Percentiles rank a stretch among this genome's conserved stretches.
Evolutionary conservation across 352 stramenopile genomes (phyloP).

Genomic region (Pythium angustatum): DNA sequence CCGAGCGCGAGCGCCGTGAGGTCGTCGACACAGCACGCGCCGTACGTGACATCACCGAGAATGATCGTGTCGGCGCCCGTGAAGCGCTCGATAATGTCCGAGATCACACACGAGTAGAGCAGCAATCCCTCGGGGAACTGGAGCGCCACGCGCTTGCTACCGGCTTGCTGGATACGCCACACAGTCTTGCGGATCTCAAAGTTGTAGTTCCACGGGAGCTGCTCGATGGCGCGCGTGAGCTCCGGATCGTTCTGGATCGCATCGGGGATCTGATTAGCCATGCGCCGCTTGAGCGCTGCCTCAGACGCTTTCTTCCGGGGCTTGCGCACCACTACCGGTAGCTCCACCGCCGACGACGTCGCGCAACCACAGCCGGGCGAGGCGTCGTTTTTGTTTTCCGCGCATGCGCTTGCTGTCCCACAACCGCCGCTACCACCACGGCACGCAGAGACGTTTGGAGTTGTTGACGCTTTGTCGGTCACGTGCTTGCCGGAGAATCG

Average conservation of each 20-base stretch:
- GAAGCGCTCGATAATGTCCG: slow-evolving; percentile 98
- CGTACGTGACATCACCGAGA: slow-evolving; percentile 98
- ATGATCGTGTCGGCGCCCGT: slow-evolving; percentile 91
- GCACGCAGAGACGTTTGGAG: not conserved
- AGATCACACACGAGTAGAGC: slow-evolving; percentile 97
- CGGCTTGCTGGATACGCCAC: slow-evolving; percentile 91
- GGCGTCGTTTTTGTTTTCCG: not conserved
- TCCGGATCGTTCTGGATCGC: slow-evolving; percentile 88
- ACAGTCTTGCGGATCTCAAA: slow-evolving; percentile 99
- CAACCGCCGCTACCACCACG: slow-evolving; percentile 3
- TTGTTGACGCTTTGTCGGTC: slow-evolving; percentile 30
- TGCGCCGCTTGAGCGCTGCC: slow-evolving; percentile 58
- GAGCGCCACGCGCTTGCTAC: slow-evolving; percentile 93
- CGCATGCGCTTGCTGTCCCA: not conserved
- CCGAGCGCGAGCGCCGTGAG: slow-evolving; percentile 94
- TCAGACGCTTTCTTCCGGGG: slow-evolving; percentile 59
- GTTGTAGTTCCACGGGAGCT: slow-evolving; percentile 98
- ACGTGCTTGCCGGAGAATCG: slow-evolving; percentile 62
- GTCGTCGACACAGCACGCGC: slow-evolving; percentile 99
- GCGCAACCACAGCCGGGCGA: slow-evolving; percentile 16
- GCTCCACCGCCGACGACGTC: slow-evolving; percentile 2
- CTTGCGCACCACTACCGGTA: slow-evolving; percentile 44
- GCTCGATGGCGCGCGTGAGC: slow-evolving; percentile 91
- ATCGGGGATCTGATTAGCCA: slow-evolving; percentile 89
- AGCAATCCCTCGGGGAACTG: slow-evolving; percentile 99